These are phyloP conservation scores for Canariomyces notabilis DNA, from an alignment of 2,329 filamentous ascomycete species.

Conservation along the genomic window DNA sequence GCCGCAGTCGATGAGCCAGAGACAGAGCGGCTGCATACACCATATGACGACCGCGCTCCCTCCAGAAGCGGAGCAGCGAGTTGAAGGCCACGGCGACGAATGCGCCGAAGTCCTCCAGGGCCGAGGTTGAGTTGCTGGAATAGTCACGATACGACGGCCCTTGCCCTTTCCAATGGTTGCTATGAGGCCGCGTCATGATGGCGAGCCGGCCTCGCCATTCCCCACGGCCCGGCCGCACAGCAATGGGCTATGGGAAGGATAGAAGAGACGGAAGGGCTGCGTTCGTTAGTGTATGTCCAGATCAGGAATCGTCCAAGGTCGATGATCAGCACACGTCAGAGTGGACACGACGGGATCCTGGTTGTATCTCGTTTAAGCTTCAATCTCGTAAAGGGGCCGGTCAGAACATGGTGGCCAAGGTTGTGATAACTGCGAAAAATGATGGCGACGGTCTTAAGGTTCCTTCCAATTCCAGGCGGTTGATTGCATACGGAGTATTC, in stretches of 20 bases:
- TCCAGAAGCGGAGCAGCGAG: constrained; percentile 38
- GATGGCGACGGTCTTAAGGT: no score
- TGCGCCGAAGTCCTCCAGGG: constrained; percentile 35
- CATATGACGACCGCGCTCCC: constrained; percentile 37
- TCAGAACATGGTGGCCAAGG: no score
- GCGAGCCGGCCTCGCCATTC: constrained; percentile 27
- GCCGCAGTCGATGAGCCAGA: constrained; percentile 31
- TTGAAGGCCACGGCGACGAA: constrained; percentile 27
- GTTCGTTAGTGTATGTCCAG: no score
- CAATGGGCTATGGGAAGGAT: not conserved
- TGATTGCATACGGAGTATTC: no score
- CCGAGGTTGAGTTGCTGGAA: constrained; percentile 30
- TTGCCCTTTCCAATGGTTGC: constrained; percentile 27
- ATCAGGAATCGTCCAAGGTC: not conserved
- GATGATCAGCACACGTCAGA: not conserved
- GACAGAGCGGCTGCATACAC: constrained; percentile 30
- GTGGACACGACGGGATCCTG: no score
- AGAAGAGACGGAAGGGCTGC: not conserved
- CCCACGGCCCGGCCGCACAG: constrained; percentile 8
- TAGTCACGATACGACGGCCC: constrained; percentile 20
- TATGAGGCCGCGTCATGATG: constrained; percentile 38
- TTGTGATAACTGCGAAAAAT: no score
- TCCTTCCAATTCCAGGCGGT: no score
- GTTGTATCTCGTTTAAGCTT: no score
- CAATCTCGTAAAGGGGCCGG: no score